A percentile compares a stretch with the other conserved stretches of the same genome.
Evolutionary conservation across 441 rosid species (phyloP).

Genomic region (Kokia cookei): DNA sequence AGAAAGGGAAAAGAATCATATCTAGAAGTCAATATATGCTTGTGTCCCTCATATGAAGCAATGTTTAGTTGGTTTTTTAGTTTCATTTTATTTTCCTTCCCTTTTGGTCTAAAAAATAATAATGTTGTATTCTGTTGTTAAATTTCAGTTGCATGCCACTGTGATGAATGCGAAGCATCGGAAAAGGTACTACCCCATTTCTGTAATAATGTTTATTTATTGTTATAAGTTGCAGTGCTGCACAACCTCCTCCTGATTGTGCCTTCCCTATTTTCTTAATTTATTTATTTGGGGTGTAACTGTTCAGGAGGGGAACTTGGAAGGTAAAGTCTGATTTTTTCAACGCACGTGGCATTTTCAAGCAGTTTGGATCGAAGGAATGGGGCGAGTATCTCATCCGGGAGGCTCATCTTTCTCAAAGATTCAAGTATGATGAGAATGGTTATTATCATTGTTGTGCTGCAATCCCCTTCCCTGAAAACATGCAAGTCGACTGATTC

Average conservation of each 20-base stretch:
- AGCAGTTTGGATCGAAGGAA: conserved; percentile 60
- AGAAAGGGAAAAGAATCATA: not conserved
- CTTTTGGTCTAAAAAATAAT: not conserved
- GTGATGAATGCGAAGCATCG: conserved; percentile 72
- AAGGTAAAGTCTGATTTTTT: conserved; percentile 40
- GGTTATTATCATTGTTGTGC: conserved; percentile 88
- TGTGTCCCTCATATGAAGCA: not conserved
- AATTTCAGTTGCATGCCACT: conserved; percentile 79
- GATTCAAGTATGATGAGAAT: conserved; percentile 51
- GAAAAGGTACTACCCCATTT: conserved; percentile 35
- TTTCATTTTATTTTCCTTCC: not conserved
- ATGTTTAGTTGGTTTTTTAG: not conserved
- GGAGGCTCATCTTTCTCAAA: conserved; percentile 95
- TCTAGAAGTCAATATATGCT: not conserved
- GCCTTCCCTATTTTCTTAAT: not conserved
- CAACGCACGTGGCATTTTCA: conserved; percentile 65
- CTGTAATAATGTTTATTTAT: not conserved
- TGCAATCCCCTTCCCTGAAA: conserved; percentile 72
- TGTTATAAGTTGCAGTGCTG: not conserved
- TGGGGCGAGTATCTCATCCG: conserved; percentile 83
- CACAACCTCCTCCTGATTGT: not conserved
- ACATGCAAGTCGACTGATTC: conserved; percentile 30
- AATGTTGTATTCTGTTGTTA: conserved; percentile 6
- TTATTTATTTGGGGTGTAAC: not conserved
- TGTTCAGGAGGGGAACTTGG: conserved; percentile 27